Conservation (phyloP, 805 yeast species). For the Metschnikowia bowlesiae region DNA sequence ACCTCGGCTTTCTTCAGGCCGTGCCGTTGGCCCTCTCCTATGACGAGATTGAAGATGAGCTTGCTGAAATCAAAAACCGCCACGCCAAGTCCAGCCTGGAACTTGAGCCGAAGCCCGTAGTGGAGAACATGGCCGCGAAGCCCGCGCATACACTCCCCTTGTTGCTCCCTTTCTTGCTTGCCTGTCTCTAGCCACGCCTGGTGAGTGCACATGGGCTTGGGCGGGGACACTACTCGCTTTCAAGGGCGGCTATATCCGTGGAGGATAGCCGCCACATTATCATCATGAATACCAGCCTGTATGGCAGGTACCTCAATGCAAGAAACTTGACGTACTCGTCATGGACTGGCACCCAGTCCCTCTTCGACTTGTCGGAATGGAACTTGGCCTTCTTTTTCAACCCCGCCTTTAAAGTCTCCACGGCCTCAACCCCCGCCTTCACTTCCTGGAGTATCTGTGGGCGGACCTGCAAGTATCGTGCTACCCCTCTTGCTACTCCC, state of each 20-base stretch:
- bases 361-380: conserved; percentile 34
- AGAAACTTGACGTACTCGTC: conserved; percentile 53
- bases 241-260: conserved; percentile 49
- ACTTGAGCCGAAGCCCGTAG: not conserved
- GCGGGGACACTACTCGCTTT: conserved; percentile 6
- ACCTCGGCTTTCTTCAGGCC: conserved; percentile 25
- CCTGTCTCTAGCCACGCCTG: not conserved
- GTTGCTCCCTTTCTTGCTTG: not conserved
- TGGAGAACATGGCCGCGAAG: not conserved
- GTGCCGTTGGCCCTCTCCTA: conserved; percentile 32
- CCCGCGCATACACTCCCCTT: not conserved
- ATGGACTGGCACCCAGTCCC: conserved; percentile 65
- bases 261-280: conserved; percentile 68
- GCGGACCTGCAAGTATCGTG: conserved; percentile 54
- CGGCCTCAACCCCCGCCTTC: conserved; percentile 28
- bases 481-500: conserved; percentile 80
- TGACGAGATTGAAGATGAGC: conserved; percentile 36
- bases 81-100: not conserved
- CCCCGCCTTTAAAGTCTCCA: conserved; percentile 29
- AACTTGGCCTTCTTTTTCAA: conserved; percentile 35
- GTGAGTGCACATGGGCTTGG: not conserved
- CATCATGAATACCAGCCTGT: conserved; percentile 63
- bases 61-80: conserved; percentile 23
- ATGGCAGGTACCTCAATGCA: conserved; percentile 61
- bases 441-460: conserved; percentile 46